Evolutionary conservation across 208 protist species (phyloP).

Genomic region (Kentomonas sorsogonicus): DNA sequence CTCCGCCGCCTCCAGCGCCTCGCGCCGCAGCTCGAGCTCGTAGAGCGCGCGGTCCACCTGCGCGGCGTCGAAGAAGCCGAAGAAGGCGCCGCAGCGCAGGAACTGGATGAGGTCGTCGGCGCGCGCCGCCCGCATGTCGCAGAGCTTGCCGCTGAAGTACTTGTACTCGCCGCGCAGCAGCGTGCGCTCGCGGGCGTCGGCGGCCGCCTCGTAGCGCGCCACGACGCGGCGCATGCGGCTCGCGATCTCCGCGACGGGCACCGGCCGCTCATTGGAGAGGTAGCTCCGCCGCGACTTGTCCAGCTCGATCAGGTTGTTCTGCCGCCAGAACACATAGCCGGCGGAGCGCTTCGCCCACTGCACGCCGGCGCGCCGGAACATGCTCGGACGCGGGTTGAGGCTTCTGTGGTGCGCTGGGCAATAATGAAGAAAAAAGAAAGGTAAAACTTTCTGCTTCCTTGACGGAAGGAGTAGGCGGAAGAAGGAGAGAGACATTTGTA

Average conservation of each 20-base stretch:
- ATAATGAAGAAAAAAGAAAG: slow-evolving; percentile 3
- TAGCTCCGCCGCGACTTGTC: slow-evolving; percentile 77
- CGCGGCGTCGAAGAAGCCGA: slow-evolving; percentile 85
- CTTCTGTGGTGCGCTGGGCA: not conserved
- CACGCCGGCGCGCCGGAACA: slow-evolving; percentile 22
- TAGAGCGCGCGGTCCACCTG: slow-evolving; percentile 68
- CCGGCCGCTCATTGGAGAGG: slow-evolving; percentile 55
- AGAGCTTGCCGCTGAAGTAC: slow-evolving; percentile 90
- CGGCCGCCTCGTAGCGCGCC: slow-evolving; percentile 63
- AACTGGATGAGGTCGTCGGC: slow-evolving; percentile 72
- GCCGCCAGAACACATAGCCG: slow-evolving; percentile 89
- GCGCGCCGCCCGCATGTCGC: slow-evolving; percentile 61
- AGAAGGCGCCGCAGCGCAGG: slow-evolving; percentile 74
- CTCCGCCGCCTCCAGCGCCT: slow-evolving; percentile 46
- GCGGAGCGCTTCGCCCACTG: slow-evolving; percentile 63
- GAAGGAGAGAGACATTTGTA: no score
- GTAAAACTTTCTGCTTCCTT: no score
- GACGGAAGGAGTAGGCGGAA: no score
- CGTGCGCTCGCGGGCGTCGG: slow-evolving; percentile 76
- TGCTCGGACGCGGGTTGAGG: no score
- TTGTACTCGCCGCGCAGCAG: slow-evolving; percentile 91
- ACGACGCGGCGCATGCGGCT: slow-evolving; percentile 81
- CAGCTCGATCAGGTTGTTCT: slow-evolving; percentile 68
- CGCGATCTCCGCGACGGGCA: slow-evolving; percentile 76
- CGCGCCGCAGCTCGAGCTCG: slow-evolving; percentile 53